Evolutionary conservation across 257 asterid species (phyloP), one percentile per base, ranked within the genome.

Genomic region (Knoxia roxburghii): DNA sequence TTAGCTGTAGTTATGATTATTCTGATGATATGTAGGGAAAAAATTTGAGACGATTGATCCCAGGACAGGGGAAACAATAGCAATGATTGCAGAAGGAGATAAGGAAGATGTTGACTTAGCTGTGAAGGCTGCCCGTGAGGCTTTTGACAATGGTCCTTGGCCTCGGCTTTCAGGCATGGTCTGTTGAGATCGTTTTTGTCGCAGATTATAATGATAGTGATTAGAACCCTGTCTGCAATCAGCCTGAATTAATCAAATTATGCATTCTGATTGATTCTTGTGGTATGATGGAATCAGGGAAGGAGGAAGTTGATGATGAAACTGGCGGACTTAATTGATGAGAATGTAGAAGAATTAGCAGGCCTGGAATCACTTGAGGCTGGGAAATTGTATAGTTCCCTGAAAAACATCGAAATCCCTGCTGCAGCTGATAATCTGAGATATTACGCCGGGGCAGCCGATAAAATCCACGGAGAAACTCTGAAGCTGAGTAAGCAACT

Each of bases 391-490:
- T 55, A 61, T 12, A 35, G 33, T 4, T 10, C 10, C 18, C 60
- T 67, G 4, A 72, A 68, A 41, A 11, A 15, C 26, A 11, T 37
- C 37, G 81, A 76, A 14, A 39, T 76, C 29, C 81, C 81, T 2
- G 72, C 8, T 12, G 77, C 65, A 10, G 68, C 69, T 3, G 77
- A 64, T 43, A 51, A 70, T 24, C 18, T 76, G 20, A 56, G 77
- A 30, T 76, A 72, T 58, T 76, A 61, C 37, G 81, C 75, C 0
- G 81, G 81, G 0, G 77, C 77, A 13, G 81, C 72, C 10, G 81
- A 76, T 64, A 76, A 76, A 65, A 72, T 76, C 61, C 81, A 76
- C 14, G 81, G 81, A 24, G 81, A 76, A 51, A 72, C 77, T 40
- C 17, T 78, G 18, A 73, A 73, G 62, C 61, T 70, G 82, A 35